A percentile compares a stretch with the other conserved stretches of the same genome.
Conservation (phyloP, 176 grass and related monocot genomes). For the Pharus latifolius region DNA sequence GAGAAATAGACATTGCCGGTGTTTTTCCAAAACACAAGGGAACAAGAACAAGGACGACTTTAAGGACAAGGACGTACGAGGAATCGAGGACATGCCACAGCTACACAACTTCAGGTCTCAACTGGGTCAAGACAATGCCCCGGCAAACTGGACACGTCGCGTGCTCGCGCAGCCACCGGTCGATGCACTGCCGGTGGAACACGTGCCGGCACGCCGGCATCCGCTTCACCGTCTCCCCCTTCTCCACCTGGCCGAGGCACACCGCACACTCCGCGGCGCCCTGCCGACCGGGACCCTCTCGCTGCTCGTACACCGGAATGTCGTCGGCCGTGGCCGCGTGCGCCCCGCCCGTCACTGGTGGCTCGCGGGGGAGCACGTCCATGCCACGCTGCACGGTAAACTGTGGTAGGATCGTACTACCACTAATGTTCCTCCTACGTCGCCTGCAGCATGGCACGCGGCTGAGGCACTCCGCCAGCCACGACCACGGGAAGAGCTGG, state of each 20-base stretch:
- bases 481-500: not conserved
- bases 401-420: too few relatives aligned
- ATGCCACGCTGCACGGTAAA: not conserved
- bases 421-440: too few relatives aligned
- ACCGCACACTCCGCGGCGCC: conserved; percentile 22
- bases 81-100: too few relatives aligned
- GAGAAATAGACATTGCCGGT: too few relatives aligned
- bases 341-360: not conserved
- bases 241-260: conserved; percentile 37
- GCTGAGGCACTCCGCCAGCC: not conserved
- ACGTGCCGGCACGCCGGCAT: conserved; percentile 41
- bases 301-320: conserved; percentile 26
- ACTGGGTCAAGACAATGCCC: too few relatives aligned
- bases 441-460: too few relatives aligned
- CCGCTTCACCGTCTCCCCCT: conserved; percentile 13
- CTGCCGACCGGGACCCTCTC: not conserved
- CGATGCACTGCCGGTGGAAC: conserved; percentile 46
- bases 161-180: conserved; percentile 23
- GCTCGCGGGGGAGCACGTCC: not conserved
- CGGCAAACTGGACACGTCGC: conserved; percentile 28
- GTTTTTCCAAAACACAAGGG: too few relatives aligned
- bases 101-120: too few relatives aligned
- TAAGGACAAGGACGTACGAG: too few relatives aligned
- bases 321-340: not conserved
- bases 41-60: too few relatives aligned